Evolutionary conservation across 1,284 basidiomycete species (phyloP).

Genomic region (Cutaneotrichosporon dermatis): DNA sequence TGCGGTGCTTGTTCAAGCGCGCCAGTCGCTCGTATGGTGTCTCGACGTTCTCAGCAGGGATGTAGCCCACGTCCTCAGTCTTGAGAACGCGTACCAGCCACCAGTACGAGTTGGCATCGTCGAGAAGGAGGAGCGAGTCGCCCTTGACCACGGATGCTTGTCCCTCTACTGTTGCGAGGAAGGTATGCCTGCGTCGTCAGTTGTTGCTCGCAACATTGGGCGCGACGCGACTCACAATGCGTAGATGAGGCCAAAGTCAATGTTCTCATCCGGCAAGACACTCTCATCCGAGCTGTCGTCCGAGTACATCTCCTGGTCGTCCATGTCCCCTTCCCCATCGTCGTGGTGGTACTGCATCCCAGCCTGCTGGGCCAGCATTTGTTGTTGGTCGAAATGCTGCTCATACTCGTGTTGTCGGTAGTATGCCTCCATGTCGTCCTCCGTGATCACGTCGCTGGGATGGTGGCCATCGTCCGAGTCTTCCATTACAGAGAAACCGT

Average conservation of each 20-base stretch:
- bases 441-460: slow-evolving; percentile 15
- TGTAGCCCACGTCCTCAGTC: slow-evolving; percentile 98
- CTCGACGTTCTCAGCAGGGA: slow-evolving; percentile 98
- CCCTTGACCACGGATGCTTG: slow-evolving; percentile 96
- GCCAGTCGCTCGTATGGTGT: slow-evolving; percentile 96
- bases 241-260: slow-evolving; percentile 54
- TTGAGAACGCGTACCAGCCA: slow-evolving; percentile 95
- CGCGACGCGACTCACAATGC: slow-evolving; percentile 45
- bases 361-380: slow-evolving; percentile 27
- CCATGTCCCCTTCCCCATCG: slow-evolving; percentile 16
- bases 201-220: too few species aligned
- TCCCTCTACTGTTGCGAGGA: slow-evolving; percentile 90
- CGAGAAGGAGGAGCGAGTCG: slow-evolving; percentile 86
- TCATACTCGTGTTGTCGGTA: slow-evolving; percentile 18
- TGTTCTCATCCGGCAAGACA: slow-evolving; percentile 52
- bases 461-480: slow-evolving; percentile 29
- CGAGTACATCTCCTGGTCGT: slow-evolving; percentile 35
- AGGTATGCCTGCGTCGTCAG: slow-evolving; percentile 60
- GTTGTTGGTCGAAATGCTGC: slow-evolving; percentile 35
- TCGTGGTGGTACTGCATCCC: slow-evolving; percentile 16
- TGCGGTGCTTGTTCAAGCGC: slow-evolving; percentile 92
- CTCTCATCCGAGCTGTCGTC: slow-evolving; percentile 47
- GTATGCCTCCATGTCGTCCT: slow-evolving; percentile 18
- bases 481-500: slow-evolving; percentile 30
- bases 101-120: slow-evolving; percentile 97